Evolutionary conservation across 1,139 yeast species (phyloP), one percentile per base, ranked within the genome.

Genomic region (Blastobotrys buckinghamii): DNA sequence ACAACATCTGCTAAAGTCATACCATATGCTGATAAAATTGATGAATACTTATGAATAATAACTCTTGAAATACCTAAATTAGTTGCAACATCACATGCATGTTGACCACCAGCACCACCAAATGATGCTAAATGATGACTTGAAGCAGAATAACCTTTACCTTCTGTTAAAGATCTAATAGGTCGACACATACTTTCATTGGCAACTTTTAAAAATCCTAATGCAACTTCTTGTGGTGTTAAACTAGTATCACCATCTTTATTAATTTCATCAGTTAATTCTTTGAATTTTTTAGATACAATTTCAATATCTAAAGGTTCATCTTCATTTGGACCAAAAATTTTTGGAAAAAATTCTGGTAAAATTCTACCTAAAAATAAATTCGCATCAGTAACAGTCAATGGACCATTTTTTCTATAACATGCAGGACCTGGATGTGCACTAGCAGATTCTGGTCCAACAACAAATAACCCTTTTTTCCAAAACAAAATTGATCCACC

Each of bases 381-480:
- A 50, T 77, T 77, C 10, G 82, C 82, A 59, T 77, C 81, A 1
- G 81, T 77, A 10, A 77, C 72, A 0, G 81, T 77, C 45, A 77
- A 61, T 0, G 81, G 81, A 12, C 81, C 81, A 5, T 79, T 79
- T 53, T 77, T 77, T 42, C 79, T 64, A 56, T 77, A 77, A 58
- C 81, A 77, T 1, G 80, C 80, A 1, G 81, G 82, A 7, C 81
- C 81, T 1, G 81, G 81, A 54, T 77, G 79, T 2, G 81, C 77
- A 32, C 77, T 66, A 5, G 81, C 82, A 47, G 76, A 70, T 53
- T 77, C 80, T 1, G 81, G 81, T 2, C 81, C 81, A 15, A 77
- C 81, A 1, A 63, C 70, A 56, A 76, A 77, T 19, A 76, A 64
- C 3, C 81, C 81, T 53, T 76, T 75, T 50, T 68, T 64, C 70